Conservation (phyloP, 2,329 filamentous ascomycete species). For the Fusarium tuaranense region DNA sequence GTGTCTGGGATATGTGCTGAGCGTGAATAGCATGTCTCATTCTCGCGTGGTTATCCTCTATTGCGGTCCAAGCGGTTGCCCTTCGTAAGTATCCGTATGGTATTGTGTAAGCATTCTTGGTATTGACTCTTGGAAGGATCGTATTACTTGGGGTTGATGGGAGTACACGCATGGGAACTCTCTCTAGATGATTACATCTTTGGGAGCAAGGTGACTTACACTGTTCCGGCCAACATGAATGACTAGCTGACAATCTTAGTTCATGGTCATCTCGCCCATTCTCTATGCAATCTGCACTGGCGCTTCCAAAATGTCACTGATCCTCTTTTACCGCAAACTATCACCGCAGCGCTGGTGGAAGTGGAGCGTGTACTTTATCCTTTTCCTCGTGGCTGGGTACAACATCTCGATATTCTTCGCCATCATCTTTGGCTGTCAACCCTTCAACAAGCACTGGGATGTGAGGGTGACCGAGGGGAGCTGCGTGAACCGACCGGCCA, state of each 20-base stretch:
- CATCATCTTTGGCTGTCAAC: constrained; percentile 53
- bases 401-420: constrained; percentile 49
- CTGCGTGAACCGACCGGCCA: constrained; percentile 54
- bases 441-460: constrained; percentile 49
- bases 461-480: constrained; percentile 43
- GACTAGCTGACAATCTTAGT: constrained; percentile 22
- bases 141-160: constrained; percentile 33
- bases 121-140: constrained; percentile 12
- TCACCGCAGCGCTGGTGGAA: constrained; percentile 52
- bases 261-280: constrained; percentile 36
- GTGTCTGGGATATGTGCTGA: background rate
- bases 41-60: constrained; percentile 37
- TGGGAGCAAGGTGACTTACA: constrained; percentile 14
- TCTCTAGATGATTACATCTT: constrained; percentile 32
- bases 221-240: fast-evolving
- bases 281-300: constrained; percentile 44
- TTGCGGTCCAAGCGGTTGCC: constrained; percentile 28
- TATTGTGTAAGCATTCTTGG: no score
- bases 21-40: constrained; percentile 23
- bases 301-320: constrained; percentile 52
- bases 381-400: constrained; percentile 48
- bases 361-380: constrained; percentile 43
- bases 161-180: constrained; percentile 49
- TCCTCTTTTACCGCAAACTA: constrained; percentile 53
- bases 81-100: constrained; percentile 24